Evolutionary conservation across 106 monocot genomes (phyloP).

Genomic region (Agapanthus africanus): DNA sequence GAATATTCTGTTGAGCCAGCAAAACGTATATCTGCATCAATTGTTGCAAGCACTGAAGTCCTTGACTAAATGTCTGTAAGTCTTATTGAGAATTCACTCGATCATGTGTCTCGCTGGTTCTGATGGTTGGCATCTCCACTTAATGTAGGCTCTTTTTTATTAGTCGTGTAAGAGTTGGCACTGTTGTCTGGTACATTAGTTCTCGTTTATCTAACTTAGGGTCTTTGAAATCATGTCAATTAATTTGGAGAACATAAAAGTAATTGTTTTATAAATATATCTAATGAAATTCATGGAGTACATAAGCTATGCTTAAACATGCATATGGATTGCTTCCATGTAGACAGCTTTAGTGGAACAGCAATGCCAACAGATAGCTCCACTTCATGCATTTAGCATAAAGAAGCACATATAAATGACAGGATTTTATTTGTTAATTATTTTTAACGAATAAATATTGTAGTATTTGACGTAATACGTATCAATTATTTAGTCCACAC

Average conservation of each 20-base stretch:
- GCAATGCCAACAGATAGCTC: too few relatives aligned
- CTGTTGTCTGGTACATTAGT: not conserved
- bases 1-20: slow-evolving; percentile 98
- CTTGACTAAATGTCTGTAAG: slow-evolving; percentile 83
- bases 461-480: too few relatives aligned
- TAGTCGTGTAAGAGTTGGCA: not conserved
- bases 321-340: not conserved
- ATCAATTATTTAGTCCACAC: too few relatives aligned
- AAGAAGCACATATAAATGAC: too few relatives aligned
- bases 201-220: not conserved
- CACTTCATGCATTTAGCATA: too few relatives aligned
- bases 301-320: not conserved
- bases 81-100: not conserved
- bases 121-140: not conserved
- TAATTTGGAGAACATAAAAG: not conserved
- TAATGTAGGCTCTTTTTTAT: not conserved
- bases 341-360: not conserved
- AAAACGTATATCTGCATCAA: slow-evolving; percentile 84
- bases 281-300: too few relatives aligned
- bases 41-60: slow-evolving; percentile 78
- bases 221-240: not conserved
- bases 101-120: not conserved
- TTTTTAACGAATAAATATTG: too few relatives aligned
- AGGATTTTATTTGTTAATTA: too few relatives aligned
- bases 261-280: too few relatives aligned